Evolutionary conservation across 257 asterid species (phyloP).

Genomic region (Paraleonurus japonicus): DNA sequence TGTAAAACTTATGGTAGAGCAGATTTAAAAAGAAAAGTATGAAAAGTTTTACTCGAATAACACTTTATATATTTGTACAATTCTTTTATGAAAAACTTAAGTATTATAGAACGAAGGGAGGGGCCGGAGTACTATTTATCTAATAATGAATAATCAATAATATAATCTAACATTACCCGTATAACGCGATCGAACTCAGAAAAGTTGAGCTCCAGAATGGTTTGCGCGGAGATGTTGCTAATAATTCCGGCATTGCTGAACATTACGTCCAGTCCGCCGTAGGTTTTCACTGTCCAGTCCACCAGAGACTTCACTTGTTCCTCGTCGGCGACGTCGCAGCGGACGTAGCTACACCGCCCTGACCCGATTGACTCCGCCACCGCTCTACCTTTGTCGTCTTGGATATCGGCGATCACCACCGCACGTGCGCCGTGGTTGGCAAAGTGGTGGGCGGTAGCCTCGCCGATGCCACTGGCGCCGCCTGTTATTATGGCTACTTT

Average conservation of each 20-base stretch:
- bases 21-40: too few species aligned
- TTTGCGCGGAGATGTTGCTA: conserved; percentile 24
- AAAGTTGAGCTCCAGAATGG: conserved; percentile 37
- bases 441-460: background rate
- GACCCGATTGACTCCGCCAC: background rate
- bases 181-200: conserved; percentile 20
- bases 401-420: background rate
- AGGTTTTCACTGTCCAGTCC: conserved; percentile 30
- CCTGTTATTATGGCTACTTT: background rate
- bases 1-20: too few species aligned
- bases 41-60: too few species aligned
- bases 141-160: too few species aligned
- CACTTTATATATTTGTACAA: too few species aligned
- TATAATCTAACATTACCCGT: background rate
- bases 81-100: too few species aligned
- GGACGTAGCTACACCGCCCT: background rate
- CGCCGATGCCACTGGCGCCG: background rate
- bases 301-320: conserved; percentile 22
- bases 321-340: background rate
- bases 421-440: background rate
- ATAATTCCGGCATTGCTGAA: conserved; percentile 44
- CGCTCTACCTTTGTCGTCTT: background rate
- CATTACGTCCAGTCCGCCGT: conserved; percentile 45
- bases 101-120: too few species aligned
- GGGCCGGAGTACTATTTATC: too few species aligned